Evolutionary conservation across 805 yeast genomes (phyloP).

Genomic region (Wickerhamiella qilinensis): DNA sequence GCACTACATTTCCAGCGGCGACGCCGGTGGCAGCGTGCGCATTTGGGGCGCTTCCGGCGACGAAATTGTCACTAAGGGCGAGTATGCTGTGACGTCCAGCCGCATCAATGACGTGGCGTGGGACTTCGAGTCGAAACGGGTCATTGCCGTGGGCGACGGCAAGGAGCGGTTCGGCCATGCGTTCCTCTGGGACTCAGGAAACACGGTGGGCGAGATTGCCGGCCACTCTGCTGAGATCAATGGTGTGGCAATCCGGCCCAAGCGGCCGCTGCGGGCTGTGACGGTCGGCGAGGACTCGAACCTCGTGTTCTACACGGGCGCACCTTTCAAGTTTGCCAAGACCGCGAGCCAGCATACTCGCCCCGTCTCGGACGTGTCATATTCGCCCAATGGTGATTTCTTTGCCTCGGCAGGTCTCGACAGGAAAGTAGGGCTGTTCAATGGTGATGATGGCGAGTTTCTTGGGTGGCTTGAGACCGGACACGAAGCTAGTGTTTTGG

Average conservation of each 20-base stretch:
- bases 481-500: conserved; percentile 72
- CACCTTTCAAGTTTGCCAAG: conserved; percentile 76
- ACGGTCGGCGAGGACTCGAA: conserved; percentile 85
- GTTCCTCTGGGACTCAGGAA: conserved; percentile 87
- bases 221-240: conserved; percentile 80
- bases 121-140: conserved; percentile 76
- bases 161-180: conserved; percentile 84
- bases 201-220: conserved; percentile 88
- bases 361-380: conserved; percentile 65
- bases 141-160: conserved; percentile 92
- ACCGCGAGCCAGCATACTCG: conserved; percentile 53
- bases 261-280: conserved; percentile 83
- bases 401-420: conserved; percentile 78
- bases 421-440: conserved; percentile 58
- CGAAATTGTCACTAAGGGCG: conserved; percentile 51
- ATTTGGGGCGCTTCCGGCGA: conserved; percentile 54
- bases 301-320: conserved; percentile 73
- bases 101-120: conserved; percentile 71
- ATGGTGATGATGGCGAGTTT: conserved; percentile 75
- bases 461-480: conserved; percentile 30
- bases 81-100: conserved; percentile 65
- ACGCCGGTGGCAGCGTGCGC: conserved; percentile 73
- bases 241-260: conserved; percentile 69
- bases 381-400: conserved; percentile 63
- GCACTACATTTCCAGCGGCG: conserved; percentile 81